Evolutionary conservation across 371 early-diverging fungal genomes (phyloP), one percentile per base, ranked within the genome.

Genomic region (Mortierella sp.): DNA sequence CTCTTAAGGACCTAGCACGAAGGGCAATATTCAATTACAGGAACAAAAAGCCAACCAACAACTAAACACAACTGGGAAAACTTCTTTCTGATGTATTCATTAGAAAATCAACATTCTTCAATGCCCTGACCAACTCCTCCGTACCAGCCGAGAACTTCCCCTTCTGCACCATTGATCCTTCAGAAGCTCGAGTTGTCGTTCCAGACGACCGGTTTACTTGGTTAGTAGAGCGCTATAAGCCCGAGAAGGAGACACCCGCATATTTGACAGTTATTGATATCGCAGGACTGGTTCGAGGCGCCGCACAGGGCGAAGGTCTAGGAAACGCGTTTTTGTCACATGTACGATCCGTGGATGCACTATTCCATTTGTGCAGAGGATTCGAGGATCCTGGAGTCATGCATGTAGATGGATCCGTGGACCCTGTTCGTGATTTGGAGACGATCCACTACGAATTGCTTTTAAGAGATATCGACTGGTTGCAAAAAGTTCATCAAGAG

Each of bases 301-400:
- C 99, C 14, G 87, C 95, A 14, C 88, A 90, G 43, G 98, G 98
- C 43, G 93, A 91, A 37, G 98, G 98, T n/a, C 90, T 98, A 66
- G 99, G 99, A 58, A 99, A 99, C 78, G 94, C 95, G 54, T 99
- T 99, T 90, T 85, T 99, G 87, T 95, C 97, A 60, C 94, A 99
- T 86, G 96, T 99, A 64, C 91, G 95, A 75, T 94, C 97, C 26
- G 98, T 98, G 2, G 99, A 99, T 88, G 99, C 98, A 8, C 96
- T 99, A 60, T 99, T 95, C 90, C 99, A 99, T 77, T 94, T 99
- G 55, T 94, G 96, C n/a, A 92, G 99, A 84, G 85, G 80, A 43
- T 87, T 84, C 62, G 83, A 83, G 12, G 85, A 87, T 40, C 79
- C 78, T 43, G 84, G 86, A 52, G 84, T 96, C 89, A 92, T 93